Percentiles rank a stretch among this genome's conserved stretches.
These are phyloP conservation scores for Boletus insuetus DNA, from an alignment of 768 basidiomycete species.

Conservation along the genomic window DNA sequence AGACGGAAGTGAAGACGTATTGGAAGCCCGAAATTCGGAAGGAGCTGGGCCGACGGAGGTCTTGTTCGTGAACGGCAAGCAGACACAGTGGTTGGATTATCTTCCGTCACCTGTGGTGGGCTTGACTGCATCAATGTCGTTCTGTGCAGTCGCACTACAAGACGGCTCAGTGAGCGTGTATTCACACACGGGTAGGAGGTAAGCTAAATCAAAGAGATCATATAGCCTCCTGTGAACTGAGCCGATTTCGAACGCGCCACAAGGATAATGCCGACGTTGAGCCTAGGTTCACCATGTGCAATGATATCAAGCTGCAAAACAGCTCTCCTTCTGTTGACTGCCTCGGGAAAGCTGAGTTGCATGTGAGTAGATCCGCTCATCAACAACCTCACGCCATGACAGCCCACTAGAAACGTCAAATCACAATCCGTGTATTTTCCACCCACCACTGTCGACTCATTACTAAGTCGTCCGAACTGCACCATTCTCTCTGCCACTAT, in stretches of 20 bases:
- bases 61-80: constrained; percentile 57
- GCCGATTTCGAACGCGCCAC: neutral
- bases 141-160: constrained; percentile 74
- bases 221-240: neutral
- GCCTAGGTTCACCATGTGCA: constrained; percentile 67
- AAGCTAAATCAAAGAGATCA: constrained; percentile 18
- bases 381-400: constrained; percentile 4
- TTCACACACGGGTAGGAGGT: constrained; percentile 83
- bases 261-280: constrained; percentile 77
- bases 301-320: constrained; percentile 65
- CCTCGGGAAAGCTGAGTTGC: constrained; percentile 65
- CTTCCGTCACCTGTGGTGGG: constrained; percentile 69
- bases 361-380: constrained; percentile 49
- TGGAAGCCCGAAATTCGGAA: constrained; percentile 81
- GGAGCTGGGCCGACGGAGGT: constrained; percentile 66
- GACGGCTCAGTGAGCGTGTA: constrained; percentile 86
- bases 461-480: constrained; percentile 57
- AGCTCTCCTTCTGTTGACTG: constrained; percentile 70
- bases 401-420: constrained; percentile 68
- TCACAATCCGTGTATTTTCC: constrained; percentile 63
- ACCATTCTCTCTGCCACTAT: constrained; percentile 63
- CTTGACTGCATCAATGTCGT: constrained; percentile 58
- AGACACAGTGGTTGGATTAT: constrained; percentile 89
- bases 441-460: constrained; percentile 57
- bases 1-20: constrained; percentile 62